Conservation (phyloP, 352 stramenopile genomes). For the Pythium pyrilobum region DNA sequence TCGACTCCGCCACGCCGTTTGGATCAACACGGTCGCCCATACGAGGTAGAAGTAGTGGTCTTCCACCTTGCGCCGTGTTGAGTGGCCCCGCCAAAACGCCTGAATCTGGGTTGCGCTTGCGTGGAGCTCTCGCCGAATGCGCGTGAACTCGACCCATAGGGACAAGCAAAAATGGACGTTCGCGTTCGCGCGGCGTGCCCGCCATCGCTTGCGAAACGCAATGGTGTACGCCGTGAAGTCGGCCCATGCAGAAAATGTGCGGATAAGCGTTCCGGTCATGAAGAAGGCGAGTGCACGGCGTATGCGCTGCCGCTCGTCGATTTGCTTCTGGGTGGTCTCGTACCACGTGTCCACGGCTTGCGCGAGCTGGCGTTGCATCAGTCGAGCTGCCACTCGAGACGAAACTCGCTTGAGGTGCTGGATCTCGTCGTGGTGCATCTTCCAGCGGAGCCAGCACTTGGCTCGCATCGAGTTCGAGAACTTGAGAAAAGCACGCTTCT, state of each 20-base stretch:
- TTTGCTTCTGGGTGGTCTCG: constrained; percentile 54
- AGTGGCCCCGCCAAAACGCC: constrained; percentile 58
- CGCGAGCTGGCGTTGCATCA: constrained; percentile 33
- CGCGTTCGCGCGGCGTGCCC: constrained; percentile 42
- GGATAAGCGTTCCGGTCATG: constrained; percentile 47
- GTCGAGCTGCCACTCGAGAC: constrained; percentile 30
- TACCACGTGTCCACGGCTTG: constrained; percentile 61
- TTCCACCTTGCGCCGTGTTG: constrained; percentile 37
- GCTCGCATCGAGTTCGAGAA: constrained; percentile 55
- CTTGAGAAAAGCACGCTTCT: constrained; percentile 46
- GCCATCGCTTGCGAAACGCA: constrained; percentile 34
- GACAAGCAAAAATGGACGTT: constrained; percentile 46
- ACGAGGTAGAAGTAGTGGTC: constrained; percentile 52
- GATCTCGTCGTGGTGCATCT: constrained; percentile 31
- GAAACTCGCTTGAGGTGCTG: constrained; percentile 38
- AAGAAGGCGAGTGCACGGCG: constrained; percentile 63
- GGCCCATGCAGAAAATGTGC: constrained; percentile 52
- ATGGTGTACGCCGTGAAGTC: constrained; percentile 33
- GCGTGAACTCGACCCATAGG: constrained; percentile 39
- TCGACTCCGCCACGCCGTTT: constrained; percentile 61
- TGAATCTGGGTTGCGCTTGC: constrained; percentile 36
- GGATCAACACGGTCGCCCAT: constrained; percentile 66
- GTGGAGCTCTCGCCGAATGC: constrained; percentile 26
- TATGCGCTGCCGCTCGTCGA: constrained; percentile 33
- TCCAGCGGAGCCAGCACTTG: constrained; percentile 68